phyloP scores from a whole-genome alignment of 2,329 filamentous ascomycete species.

The Ascochyta viciae-villosae region DNA sequence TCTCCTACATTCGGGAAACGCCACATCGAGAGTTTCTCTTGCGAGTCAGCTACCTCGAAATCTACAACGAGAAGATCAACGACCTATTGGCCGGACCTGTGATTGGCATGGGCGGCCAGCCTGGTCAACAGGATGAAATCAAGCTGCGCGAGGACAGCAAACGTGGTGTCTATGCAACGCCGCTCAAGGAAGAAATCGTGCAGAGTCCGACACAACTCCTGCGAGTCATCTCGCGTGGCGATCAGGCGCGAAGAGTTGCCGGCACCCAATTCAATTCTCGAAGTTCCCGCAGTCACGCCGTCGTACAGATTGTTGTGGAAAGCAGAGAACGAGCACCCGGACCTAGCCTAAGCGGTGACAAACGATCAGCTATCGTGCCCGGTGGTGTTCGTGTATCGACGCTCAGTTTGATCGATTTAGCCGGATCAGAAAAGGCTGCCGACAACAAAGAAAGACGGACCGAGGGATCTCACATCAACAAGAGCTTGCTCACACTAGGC shows the following conservation, averaged over 20 bases:
- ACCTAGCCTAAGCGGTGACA: slow-evolving; percentile 50
- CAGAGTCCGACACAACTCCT: slow-evolving; percentile 96
- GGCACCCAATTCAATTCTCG: slow-evolving; percentile 97
- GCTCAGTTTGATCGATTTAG: slow-evolving; percentile 92
- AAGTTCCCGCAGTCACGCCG: slow-evolving; percentile 96
- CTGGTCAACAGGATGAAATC: slow-evolving; percentile 81
- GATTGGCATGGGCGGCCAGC: slow-evolving; percentile 59
- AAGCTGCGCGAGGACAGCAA: slow-evolving; percentile 97
- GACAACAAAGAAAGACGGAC: slow-evolving; percentile 93
- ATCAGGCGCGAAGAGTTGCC: slow-evolving; percentile 86
- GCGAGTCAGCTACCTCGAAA: slow-evolving; percentile 96
- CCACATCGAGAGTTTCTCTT: slow-evolving; percentile 92
- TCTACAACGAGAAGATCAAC: slow-evolving; percentile 98
- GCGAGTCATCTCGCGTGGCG: slow-evolving; percentile 91
- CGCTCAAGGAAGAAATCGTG: slow-evolving; percentile 97
- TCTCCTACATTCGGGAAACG: slow-evolving; percentile 97
- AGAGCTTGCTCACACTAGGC: slow-evolving; percentile 91
- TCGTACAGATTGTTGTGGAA: slow-evolving; percentile 98
- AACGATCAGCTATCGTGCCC: slow-evolving; percentile 59
- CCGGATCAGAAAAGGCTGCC: slow-evolving; percentile 93
- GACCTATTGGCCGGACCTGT: slow-evolving; percentile 82
- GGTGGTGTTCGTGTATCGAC: slow-evolving; percentile 96
- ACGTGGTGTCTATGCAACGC: slow-evolving; percentile 93
- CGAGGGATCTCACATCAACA: slow-evolving; percentile 98
- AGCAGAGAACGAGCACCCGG: slow-evolving; percentile 83